A percentile compares a stretch with the other conserved stretches of the same genome.
Evolutionary conservation across 164 flowering plant genomes (phyloP).

Genomic region (Vitis amurensis): DNA sequence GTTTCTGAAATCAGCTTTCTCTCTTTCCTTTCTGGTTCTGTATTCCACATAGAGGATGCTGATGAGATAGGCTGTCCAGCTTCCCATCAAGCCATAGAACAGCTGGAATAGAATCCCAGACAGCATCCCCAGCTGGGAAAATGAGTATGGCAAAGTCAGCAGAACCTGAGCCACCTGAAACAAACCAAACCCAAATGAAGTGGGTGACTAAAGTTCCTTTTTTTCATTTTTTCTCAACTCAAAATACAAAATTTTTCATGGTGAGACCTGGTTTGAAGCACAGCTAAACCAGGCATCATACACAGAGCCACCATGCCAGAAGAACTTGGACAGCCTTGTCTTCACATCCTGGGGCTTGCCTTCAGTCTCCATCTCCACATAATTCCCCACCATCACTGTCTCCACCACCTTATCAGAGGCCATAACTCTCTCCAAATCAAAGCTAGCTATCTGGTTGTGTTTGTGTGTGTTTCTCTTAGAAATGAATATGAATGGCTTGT

Average conservation of each 20-base stretch:
- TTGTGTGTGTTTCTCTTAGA: neutral
- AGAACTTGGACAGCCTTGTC: slow-evolving; percentile 55
- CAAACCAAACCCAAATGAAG: neutral
- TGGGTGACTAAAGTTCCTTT: neutral
- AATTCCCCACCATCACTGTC: slow-evolving; percentile 78
- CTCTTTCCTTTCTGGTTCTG: slow-evolving; percentile 82
- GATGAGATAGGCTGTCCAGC: slow-evolving; percentile 91
- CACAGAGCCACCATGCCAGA: slow-evolving; percentile 98
- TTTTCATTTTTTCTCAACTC: neutral
- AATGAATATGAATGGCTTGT: slow-evolving; percentile 1
- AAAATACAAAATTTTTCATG: neutral
- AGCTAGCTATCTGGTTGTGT: neutral
- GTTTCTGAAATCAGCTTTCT: slow-evolving; percentile 81
- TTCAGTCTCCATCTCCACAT: slow-evolving; percentile 94
- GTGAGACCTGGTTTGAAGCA: slow-evolving; percentile 87
- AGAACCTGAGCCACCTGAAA: slow-evolving; percentile 93
- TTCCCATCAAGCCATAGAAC: slow-evolving; percentile 84
- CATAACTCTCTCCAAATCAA: slow-evolving; percentile 21
- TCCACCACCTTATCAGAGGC: slow-evolving; percentile 73
- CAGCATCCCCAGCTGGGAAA: slow-evolving; percentile 88
- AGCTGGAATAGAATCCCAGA: slow-evolving; percentile 83
- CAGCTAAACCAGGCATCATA: slow-evolving; percentile 99
- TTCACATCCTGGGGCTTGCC: slow-evolving; percentile 53
- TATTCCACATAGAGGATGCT: slow-evolving; percentile 84
- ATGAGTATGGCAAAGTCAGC: slow-evolving; percentile 88